Base-by-base conservation (phyloP, 116 monocot genomes). In the Cymodocea nodosa region DNA sequence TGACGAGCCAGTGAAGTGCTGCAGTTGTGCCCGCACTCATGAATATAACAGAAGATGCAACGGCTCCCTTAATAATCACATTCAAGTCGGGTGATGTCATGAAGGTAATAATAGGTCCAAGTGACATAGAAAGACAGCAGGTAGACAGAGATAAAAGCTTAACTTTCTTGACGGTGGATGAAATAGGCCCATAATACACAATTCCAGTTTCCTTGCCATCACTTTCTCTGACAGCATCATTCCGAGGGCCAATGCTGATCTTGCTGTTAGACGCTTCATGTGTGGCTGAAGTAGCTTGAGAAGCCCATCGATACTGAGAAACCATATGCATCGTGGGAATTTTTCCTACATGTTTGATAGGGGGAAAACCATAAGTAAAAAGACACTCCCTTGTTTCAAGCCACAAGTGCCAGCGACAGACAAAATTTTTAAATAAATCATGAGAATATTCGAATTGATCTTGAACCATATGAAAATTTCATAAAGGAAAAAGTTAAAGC, bases 41-140 rank as follows among this genome's bases (percentile, higher is more conserved):
- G 70, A 97, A 73, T 16, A 91, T 97, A 35, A 91, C 91, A 0
- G 85, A 78, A 24, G 91, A 88, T 15, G 97, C 91, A 19, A 97
- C 88, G 15, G 81, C 91, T 3, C 97, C 97, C 71, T 97, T 97
- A 16, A 91, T 63, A 23, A 97, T 84, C 9, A 97, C 97, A 52
- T 97, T 91, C 88, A 97, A 80, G 6, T 77, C 88, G 14, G 97
- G 97, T 0, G 92, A 87, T 20, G 97, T 97, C 91, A 97, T 97
- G 80, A 97, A 97, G 4, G 97, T 97, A 65, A 97, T 97, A 51
- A 97, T 83, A 5, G 97, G 97, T 3, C 97, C 97, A 2, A 97
- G 81, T 7, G 95, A 91, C 4, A 86, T 80, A 4, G 91, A 97
- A 59, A 97, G 97, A 74, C 97, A 97, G 76, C 97, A 91, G 18